Evolutionary conservation across 164 flowering plant species (phyloP), one percentile per base, ranked within the genome.

Genomic region (Pachysandra terminalis): DNA sequence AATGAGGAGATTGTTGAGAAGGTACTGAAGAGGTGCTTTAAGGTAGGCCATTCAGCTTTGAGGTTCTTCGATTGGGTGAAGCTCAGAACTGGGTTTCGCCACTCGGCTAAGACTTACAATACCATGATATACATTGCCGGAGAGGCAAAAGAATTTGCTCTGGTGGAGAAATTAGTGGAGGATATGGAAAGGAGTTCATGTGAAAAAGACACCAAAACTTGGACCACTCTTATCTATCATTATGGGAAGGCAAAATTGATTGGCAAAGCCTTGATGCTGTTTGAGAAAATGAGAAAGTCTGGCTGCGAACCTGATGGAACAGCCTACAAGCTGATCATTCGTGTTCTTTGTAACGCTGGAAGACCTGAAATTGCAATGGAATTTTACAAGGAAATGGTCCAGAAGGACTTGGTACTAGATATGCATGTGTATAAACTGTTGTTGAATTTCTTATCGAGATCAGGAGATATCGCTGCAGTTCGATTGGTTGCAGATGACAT

Each of bases 11-110:
- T 86, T 76, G 95, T 89, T 24, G 90, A 85, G 73, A 87, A 80
- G 69, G 96, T 90, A 14, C 68, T 93, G 80, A 87, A 88, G 74
- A 82, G 96, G 77, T 89, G 96, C 78, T 90, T 85, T 62, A 86
- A 86, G 70, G 88, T 85, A 37, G 90, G 96, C 12, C 78, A 77
- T 70, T 83, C 79, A 67, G 97, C 88, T 52, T 55, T 78, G 28
- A 81, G 87, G 78, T 87, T 91, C 81, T 90, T 89, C 73, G 74
- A 80, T 56, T 91, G 94, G 96, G 84, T 86, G 72, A 84, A 80
- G 75, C 59, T 55, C 56, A 73, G 64, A 73, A 73, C 79, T 35
- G 88, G 84, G 65, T 83, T 83, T 79, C 32, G 69, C 63, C 88
- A 81, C 67, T 82, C 88, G 0, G 82, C 84, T 23, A 76, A 59